Conservation (phyloP, 495 filamentous ascomycete species). For the Penicillium subrubescens region DNA sequence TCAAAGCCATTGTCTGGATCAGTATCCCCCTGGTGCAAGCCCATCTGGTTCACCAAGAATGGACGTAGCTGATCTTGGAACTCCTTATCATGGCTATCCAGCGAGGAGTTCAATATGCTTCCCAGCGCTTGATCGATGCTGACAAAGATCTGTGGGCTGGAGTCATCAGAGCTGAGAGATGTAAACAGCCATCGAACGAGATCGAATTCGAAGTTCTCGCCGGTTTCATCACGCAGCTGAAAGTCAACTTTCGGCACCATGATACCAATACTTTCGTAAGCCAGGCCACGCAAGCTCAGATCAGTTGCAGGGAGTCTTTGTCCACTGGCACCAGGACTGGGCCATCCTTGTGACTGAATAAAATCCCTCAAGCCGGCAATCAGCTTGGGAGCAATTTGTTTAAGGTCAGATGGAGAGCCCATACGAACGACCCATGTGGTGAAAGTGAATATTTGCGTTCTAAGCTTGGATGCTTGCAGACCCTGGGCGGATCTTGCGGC, state of each 20-base stretch:
- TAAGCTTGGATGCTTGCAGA: constrained; percentile 71
- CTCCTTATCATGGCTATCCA: constrained; percentile 44
- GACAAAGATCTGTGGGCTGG: constrained; percentile 70
- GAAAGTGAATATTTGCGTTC: constrained; percentile 83
- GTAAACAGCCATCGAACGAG: constrained; percentile 78
- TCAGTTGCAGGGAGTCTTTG: constrained; percentile 56
- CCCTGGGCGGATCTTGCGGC: constrained; percentile 55
- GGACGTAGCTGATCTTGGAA: constrained; percentile 53
- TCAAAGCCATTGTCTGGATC: constrained; percentile 39
- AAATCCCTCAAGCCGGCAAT: constrained; percentile 72
- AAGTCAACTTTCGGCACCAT: constrained; percentile 59
- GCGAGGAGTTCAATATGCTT: constrained; percentile 66
- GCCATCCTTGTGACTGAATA: constrained; percentile 83
- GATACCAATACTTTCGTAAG: constrained; percentile 84
- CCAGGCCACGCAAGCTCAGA: constrained; percentile 67
- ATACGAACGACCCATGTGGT: constrained; percentile 85
- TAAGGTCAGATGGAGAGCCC: constrained; percentile 59
- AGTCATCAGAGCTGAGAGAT: constrained; percentile 78
- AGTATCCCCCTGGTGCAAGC: constrained; percentile 51
- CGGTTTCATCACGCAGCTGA: constrained; percentile 26
- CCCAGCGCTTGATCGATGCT: constrained; percentile 89
- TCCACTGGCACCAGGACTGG: constrained; percentile 54
- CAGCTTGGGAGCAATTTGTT: constrained; percentile 67
- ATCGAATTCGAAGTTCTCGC: constrained; percentile 55
- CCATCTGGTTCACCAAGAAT: constrained; percentile 71